A percentile compares a stretch with the other conserved stretches of the same genome.
These are phyloP conservation scores for Triadica sebifera DNA, from an alignment of 345 rosid species.

Conservation along the genomic window DNA sequence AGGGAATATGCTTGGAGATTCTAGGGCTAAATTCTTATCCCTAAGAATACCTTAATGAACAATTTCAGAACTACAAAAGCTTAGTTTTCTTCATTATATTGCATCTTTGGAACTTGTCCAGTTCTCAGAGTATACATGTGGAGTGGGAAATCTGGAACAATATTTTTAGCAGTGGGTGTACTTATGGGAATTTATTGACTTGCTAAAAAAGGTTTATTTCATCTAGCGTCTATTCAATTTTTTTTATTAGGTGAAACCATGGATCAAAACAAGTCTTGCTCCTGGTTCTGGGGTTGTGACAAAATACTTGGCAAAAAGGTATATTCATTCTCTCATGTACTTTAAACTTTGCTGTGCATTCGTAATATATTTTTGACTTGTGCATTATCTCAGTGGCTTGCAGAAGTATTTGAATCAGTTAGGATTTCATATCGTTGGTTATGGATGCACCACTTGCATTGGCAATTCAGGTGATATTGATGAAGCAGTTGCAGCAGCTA, in stretches of 20 bases:
- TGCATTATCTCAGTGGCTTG: constrained; percentile 52
- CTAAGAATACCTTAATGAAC: not conserved
- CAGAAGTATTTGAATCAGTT: constrained; percentile 73
- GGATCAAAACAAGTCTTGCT: constrained; percentile 92
- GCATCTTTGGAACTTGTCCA: not conserved
- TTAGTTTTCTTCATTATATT: not conserved
- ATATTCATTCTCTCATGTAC: not conserved
- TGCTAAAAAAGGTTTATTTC: not conserved
- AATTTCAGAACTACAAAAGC: not conserved
- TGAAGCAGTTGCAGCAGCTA: constrained; percentile 76
- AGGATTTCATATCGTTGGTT: constrained; percentile 83
- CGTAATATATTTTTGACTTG: constrained; percentile 20
- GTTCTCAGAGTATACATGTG: not conserved
- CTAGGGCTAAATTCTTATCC: not conserved
- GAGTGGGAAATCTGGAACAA: not conserved
- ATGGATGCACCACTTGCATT: constrained; percentile 94
- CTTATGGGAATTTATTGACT: not conserved
- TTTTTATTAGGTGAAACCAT: constrained; percentile 75
- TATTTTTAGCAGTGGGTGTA: not conserved
- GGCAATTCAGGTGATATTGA: constrained; percentile 91
- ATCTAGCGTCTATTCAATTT: not conserved
- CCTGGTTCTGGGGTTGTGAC: constrained; percentile 98
- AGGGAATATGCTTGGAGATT: not conserved
- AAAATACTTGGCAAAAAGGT: constrained; percentile 76
- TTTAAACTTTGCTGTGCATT: not conserved